Conservation (phyloP, 768 basidiomycete species). For the Boletellus sp. region DNA sequence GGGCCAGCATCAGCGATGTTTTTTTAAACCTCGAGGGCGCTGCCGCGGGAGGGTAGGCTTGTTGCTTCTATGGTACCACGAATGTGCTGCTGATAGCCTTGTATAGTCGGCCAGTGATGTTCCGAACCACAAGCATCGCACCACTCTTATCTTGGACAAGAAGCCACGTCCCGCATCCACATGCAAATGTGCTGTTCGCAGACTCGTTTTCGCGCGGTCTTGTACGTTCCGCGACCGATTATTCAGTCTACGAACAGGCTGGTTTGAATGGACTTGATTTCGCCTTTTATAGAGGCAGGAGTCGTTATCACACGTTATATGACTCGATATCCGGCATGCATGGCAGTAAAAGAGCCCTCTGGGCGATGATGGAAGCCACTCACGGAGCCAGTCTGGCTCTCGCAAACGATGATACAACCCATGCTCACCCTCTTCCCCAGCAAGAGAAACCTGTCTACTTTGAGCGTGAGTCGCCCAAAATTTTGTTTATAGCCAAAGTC, state of each 20-base stretch:
- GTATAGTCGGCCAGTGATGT: conserved; percentile 67
- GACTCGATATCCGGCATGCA: conserved; percentile 61
- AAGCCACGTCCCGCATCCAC: conserved; percentile 56
- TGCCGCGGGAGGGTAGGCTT: conserved; percentile 64
- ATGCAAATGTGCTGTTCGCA: conserved; percentile 64
- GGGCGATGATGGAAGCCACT: conserved; percentile 75
- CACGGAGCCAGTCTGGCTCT: conserved; percentile 53
- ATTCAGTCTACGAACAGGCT: conserved; percentile 54
- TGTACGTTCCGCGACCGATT: conserved; percentile 72
- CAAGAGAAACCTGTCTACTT: conserved; percentile 55
- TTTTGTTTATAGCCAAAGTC: neutral
- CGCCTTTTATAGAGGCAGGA: conserved; percentile 73
- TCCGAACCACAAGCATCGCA: conserved; percentile 62
- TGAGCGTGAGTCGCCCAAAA: conserved; percentile 50
- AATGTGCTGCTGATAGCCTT: neutral
- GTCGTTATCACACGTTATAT: conserved; percentile 72
- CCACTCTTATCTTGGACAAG: conserved; percentile 51
- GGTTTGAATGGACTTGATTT: conserved; percentile 72
- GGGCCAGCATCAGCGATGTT: conserved; percentile 58
- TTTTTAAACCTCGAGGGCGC: conserved; percentile 87
- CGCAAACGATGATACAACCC: conserved; percentile 40
- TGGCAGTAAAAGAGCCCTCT: conserved; percentile 56
- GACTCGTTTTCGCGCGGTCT: conserved; percentile 66
- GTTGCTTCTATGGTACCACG: neutral
- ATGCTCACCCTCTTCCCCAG: conserved; percentile 21